phyloP scores from a whole-genome alignment of 345 rosid species.

The Eucalyptus leucophloia region DNA sequence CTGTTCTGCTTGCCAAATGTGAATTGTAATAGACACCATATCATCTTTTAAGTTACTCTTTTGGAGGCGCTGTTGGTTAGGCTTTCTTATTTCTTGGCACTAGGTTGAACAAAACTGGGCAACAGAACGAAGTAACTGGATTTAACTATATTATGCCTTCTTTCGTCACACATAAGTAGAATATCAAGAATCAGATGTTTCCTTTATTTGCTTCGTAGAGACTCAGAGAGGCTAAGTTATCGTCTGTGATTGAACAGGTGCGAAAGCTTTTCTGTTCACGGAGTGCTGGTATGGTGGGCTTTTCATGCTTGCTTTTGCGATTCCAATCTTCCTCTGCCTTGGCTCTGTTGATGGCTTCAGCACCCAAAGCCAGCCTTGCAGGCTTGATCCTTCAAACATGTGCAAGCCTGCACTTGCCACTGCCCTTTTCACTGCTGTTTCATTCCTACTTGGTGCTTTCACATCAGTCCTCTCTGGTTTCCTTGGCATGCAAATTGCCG shows the following conservation, averaged over 20 bases:
- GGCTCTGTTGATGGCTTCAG: not conserved
- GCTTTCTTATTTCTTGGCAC: no score
- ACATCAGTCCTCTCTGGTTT: constrained; percentile 22
- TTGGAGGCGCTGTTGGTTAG: no score
- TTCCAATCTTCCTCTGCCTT: not conserved
- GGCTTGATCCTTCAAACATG: not conserved
- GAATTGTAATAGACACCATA: no score
- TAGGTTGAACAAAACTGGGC: no score
- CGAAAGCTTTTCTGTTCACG: not conserved
- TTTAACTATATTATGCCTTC: no score
- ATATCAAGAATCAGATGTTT: no score
- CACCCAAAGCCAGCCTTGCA: not conserved
- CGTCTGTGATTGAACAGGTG: not conserved
- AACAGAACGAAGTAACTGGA: no score
- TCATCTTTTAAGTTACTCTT: no score
- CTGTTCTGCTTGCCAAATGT: no score
- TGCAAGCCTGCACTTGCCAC: not conserved
- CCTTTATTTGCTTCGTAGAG: no score
- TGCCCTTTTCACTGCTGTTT: not conserved
- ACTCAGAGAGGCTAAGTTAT: no score
- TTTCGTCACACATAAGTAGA: no score
- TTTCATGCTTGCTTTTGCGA: not conserved
- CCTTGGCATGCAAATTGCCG: constrained; percentile 29
- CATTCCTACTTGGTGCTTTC: constrained; percentile 16
- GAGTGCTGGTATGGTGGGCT: not conserved